Conservation (phyloP, 2,329 filamentous ascomycete species). For the Claviceps cyperi region DNA sequence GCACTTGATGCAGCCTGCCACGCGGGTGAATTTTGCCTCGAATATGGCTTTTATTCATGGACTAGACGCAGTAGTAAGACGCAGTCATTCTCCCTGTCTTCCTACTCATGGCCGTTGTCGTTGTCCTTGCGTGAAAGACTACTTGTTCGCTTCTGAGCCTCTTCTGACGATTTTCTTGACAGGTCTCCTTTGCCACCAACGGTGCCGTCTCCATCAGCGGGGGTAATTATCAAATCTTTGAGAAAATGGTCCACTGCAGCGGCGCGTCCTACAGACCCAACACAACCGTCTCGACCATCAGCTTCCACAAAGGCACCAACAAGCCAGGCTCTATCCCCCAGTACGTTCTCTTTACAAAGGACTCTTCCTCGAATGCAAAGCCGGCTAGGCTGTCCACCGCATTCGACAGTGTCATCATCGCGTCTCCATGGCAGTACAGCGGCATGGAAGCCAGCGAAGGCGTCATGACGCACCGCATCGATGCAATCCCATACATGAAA, state of each 20-base stretch:
- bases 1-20: conserved; percentile 80
- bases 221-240: conserved; percentile 92
- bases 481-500: conserved; percentile 69
- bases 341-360: conserved; percentile 31
- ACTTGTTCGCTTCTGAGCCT: neutral
- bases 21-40: conserved; percentile 87
- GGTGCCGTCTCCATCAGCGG: conserved; percentile 66
- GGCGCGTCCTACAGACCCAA: conserved; percentile 48
- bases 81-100: neutral
- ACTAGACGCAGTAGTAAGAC: conserved; percentile 62
- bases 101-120: too few relatives aligned
- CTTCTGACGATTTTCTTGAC: neutral
- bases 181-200: conserved; percentile 76
- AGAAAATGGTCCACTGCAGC: conserved; percentile 58
- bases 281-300: conserved; percentile 50
- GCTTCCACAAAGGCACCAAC: conserved; percentile 29
- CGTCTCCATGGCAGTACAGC: conserved; percentile 71
- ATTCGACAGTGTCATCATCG: conserved; percentile 74
- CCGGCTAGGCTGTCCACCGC: conserved; percentile 30
- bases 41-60: conserved; percentile 81
- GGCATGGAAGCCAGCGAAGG: conserved; percentile 47
- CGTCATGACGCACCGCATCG: conserved; percentile 56
- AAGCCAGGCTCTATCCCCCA: conserved; percentile 24
- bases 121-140: too few relatives aligned
- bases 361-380: conserved; percentile 9